Conservation (phyloP, 169 alveolate genomes). For the Babesia gibsoni region DNA sequence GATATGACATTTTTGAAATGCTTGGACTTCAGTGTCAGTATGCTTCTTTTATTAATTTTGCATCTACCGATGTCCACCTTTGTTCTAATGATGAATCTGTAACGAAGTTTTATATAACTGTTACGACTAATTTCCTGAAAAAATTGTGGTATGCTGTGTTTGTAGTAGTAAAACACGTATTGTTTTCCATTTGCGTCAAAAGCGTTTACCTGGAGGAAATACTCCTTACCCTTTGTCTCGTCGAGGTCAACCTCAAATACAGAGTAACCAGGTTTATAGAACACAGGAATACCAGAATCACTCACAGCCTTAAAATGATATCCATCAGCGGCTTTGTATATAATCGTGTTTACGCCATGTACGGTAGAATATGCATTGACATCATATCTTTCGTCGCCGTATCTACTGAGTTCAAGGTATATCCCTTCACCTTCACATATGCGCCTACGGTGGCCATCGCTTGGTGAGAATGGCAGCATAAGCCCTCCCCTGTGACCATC, state of each 20-base stretch:
- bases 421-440: not conserved
- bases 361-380: not conserved
- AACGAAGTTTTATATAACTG: slow-evolving; percentile 12
- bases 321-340: slow-evolving; percentile 12
- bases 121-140: slow-evolving; percentile 21
- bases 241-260: slow-evolving; percentile 6
- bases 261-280: not conserved
- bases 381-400: slow-evolving; percentile 1
- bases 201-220: slow-evolving; percentile 24
- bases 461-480: not conserved
- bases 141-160: not conserved
- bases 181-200: slow-evolving; percentile 15
- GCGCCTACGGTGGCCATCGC: not conserved
- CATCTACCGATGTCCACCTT: not conserved
- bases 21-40: slow-evolving; percentile 10
- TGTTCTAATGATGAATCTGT: not conserved
- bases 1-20: slow-evolving; percentile 8
- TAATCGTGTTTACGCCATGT: not conserved
- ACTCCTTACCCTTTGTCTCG: not conserved
- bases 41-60: not conserved
- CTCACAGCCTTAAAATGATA: not conserved
- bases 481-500: slow-evolving; percentile 1
- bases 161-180: slow-evolving; percentile 26
- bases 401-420: slow-evolving; percentile 3
- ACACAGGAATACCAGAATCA: not conserved